Conservation (phyloP, 73 alveolate species). For the Tetrahymena malaccensis region DNA sequence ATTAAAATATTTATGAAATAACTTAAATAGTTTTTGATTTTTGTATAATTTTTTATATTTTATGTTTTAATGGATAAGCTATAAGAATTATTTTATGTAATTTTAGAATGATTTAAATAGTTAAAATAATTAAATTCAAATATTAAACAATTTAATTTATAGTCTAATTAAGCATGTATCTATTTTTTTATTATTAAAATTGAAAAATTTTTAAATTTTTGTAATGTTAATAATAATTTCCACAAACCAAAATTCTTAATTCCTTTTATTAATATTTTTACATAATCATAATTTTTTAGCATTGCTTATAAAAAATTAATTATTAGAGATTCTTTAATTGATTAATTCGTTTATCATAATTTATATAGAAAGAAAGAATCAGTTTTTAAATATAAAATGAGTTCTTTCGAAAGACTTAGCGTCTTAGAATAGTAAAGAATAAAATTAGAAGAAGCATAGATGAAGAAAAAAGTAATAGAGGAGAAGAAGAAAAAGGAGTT, state of each 20-base stretch:
- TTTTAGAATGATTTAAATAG: too few species aligned
- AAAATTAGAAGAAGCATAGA: neutral
- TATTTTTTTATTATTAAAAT: neutral
- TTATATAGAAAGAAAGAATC: neutral
- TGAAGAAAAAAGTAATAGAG: neutral
- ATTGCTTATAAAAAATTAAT: neutral
- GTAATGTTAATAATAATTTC: neutral
- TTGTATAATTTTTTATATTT: too few species aligned
- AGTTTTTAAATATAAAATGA: neutral
- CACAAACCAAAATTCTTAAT: neutral
- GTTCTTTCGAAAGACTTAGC: neutral
- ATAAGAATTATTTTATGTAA: too few species aligned
- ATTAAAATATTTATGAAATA: too few species aligned
- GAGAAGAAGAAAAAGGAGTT: neutral
- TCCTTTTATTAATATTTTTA: neutral
- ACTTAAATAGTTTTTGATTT: too few species aligned
- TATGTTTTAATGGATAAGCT: too few species aligned
- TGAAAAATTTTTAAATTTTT: neutral
- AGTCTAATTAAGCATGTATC: too few species aligned
- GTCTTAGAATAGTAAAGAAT: neutral
- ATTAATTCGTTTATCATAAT: neutral
- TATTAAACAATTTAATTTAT: neutral
- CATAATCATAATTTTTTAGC: neutral
- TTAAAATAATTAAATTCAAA: neutral
- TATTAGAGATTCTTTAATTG: neutral